These are phyloP conservation scores for Serendipita indica DNA, from an alignment of 768 basidiomycete species.

Conservation along the genomic window DNA sequence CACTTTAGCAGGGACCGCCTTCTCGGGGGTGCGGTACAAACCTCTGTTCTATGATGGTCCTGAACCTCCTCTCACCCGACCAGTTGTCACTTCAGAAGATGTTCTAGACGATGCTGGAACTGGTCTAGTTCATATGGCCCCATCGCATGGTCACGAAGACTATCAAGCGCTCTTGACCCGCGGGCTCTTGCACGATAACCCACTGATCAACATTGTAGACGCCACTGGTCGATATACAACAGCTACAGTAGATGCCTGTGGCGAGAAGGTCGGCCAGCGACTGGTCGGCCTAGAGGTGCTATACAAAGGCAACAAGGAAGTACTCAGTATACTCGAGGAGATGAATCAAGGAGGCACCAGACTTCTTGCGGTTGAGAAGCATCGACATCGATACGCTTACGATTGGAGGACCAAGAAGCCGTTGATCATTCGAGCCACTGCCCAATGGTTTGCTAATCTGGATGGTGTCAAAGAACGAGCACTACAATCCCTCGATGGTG, in stretches of 20 bases:
- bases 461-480: conserved; percentile 70
- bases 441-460: conserved; percentile 95
- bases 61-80: neutral
- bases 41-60: neutral
- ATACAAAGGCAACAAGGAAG: conserved; percentile 47
- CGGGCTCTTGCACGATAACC: conserved; percentile 29
- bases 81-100: conserved; percentile 16
- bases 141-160: conserved; percentile 89
- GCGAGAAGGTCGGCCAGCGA: conserved; percentile 28
- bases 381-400: conserved; percentile 84
- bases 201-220: conserved; percentile 46
- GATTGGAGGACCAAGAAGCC: conserved; percentile 95
- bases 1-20: neutral
- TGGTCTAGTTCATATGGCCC: conserved; percentile 89
- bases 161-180: conserved; percentile 51
- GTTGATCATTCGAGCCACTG: conserved; percentile 76
- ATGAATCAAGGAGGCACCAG: conserved; percentile 25
- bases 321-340: conserved; percentile 46
- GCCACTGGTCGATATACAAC: conserved; percentile 53
- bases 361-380: conserved; percentile 50
- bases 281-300: conserved; percentile 63
- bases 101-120: conserved; percentile 56
- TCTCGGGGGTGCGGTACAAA: neutral
- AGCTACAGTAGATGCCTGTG: conserved; percentile 43
- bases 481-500: conserved; percentile 46